Base-by-base conservation (phyloP, 208 protist genomes). In the Hexamita inflata region DNA sequence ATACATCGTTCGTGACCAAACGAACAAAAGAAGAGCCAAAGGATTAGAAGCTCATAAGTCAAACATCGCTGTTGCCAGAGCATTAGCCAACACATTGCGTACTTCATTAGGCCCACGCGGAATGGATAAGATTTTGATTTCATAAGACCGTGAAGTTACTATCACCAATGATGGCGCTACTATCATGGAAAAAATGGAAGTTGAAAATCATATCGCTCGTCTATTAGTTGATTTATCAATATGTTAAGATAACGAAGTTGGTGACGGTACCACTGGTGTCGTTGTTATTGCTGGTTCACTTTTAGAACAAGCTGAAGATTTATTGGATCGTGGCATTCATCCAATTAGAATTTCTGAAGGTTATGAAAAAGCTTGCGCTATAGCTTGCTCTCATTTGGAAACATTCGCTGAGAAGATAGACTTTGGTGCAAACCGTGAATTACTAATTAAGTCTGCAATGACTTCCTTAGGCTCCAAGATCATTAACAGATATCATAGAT, bases 111-210 rank as follows among this genome's bases (percentile, higher is more conserved):
- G 96, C 26, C 94, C 97, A 42, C 86, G 89, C 74, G 88, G 89
- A 49, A 86, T 89, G 80, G 89, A 92, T 77, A 92, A 92, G 78
- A 83, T 90, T 29, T 86, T 99, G n/a, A 92, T 97, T 24, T 91
- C 86, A 39, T 88, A 89, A 28, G 94, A 99, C 82, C 94, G 95
- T 61, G 95, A 98, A 67, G 91, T 99, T 19, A 94, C 93, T 0
- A 90, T 99, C 30, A 98, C 95, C 0, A 99, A 99, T 81, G 96
- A 99, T 82, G 96, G 96, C 32, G 95, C 96, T 0, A 99, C 95
- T 29, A 98, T 98, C 74, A 79, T 82, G 58, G 81, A 75, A 2
- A 60, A 75, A 35, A 86, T 90, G 85, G 90, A 98, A 73, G 94
- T 99, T 40, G 88, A 97, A 73, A 92, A 98, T 85, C 92, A 97